phyloP scores from a whole-genome alignment of 1,284 basidiomycete genomes.

The Boletus subluridellus region DNA sequence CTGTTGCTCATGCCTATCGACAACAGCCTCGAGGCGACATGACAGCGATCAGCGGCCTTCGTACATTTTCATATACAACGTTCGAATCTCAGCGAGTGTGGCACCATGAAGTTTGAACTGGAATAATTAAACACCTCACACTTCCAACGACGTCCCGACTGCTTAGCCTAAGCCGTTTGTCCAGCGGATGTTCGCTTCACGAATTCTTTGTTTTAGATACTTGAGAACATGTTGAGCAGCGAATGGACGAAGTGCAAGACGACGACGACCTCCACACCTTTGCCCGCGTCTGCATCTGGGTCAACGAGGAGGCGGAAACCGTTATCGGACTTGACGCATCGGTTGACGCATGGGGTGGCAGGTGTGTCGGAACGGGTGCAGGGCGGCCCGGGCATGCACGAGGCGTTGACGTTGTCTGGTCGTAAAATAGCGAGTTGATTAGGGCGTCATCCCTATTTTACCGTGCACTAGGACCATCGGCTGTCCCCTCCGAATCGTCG shows the following conservation, averaged over 20 bases:
- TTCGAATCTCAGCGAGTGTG: too few relatives aligned
- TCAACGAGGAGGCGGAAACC: constrained; percentile 43
- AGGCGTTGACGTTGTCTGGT: constrained; percentile 37
- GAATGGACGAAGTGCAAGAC: constrained; percentile 23
- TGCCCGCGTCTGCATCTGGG: not conserved
- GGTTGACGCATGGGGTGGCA: constrained; percentile 67
- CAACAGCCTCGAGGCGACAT: too few relatives aligned
- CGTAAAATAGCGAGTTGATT: not conserved
- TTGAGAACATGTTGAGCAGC: constrained; percentile 75
- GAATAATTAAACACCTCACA: too few relatives aligned
- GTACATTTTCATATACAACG: too few relatives aligned
- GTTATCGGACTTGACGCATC: constrained; percentile 51
- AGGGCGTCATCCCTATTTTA: too few relatives aligned
- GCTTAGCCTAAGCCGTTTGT: too few relatives aligned
- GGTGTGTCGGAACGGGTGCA: constrained; percentile 48
- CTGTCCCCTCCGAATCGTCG: constrained; percentile 58
- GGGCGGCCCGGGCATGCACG: constrained; percentile 18
- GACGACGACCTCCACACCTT: not conserved
- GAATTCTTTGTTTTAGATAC: too few relatives aligned
- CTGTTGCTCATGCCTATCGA: too few relatives aligned
- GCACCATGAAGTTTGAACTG: too few relatives aligned
- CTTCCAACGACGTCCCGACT: too few relatives aligned
- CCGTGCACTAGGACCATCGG: not conserved
- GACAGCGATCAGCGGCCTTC: too few relatives aligned
- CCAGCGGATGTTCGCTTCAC: too few relatives aligned